phyloP scores from a whole-genome alignment of 1,284 basidiomycete genomes.

The Tetrapyrgos nigripes region DNA sequence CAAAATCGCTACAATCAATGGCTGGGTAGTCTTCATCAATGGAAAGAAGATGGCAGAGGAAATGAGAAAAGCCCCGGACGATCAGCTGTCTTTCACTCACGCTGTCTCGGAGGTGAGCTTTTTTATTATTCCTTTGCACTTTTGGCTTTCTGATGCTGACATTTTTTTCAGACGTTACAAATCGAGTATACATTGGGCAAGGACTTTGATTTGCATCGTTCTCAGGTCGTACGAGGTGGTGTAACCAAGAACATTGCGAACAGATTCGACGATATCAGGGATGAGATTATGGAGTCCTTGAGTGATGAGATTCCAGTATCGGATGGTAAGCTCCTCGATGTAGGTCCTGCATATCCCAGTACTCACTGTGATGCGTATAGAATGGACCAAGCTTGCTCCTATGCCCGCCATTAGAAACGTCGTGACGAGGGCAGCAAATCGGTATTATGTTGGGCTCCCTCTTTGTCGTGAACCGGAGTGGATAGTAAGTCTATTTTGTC shows the following conservation, averaged over 20 bases:
- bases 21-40: too few relatives aligned
- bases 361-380: not conserved
- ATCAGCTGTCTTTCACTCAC: too few relatives aligned
- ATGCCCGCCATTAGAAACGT: too few relatives aligned
- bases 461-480: slow-evolving; percentile 16
- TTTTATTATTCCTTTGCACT: not conserved
- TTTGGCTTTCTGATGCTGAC: not conserved
- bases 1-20: too few relatives aligned
- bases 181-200: slow-evolving; percentile 31
- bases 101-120: slow-evolving; percentile 41
- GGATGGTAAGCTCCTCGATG: not conserved
- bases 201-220: slow-evolving; percentile 33
- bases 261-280: not conserved
- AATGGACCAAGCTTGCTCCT: slow-evolving; percentile 1
- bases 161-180: slow-evolving; percentile 27
- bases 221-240: slow-evolving; percentile 23
- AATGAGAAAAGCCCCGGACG: slow-evolving; percentile 42
- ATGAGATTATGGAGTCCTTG: not conserved
- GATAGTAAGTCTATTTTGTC: slow-evolving; percentile 19
- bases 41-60: too few relatives aligned
- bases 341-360: not conserved
- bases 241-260: slow-evolving; percentile 34
- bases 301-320: not conserved
- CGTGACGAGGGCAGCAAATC: too few relatives aligned
- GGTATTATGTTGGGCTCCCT: slow-evolving; percentile 19